A percentile compares a stretch with the other conserved stretches of the same genome.
These are phyloP conservation scores for Avicennia marina DNA, from an alignment of 257 asterid species.

Conservation along the genomic window DNA sequence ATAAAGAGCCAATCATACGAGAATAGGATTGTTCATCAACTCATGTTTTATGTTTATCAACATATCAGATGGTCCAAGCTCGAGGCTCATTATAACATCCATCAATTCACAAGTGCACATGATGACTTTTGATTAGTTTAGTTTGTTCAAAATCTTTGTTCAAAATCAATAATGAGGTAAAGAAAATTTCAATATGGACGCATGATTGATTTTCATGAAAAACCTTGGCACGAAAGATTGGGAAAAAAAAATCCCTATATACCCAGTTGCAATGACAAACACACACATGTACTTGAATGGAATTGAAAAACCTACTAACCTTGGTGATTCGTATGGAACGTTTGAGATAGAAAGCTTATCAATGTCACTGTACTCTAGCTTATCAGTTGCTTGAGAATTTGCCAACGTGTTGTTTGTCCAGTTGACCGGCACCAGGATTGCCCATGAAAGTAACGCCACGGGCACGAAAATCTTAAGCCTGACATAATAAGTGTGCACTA, in stretches of 20 bases:
- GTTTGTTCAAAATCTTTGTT: no score
- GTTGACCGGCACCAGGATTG: constrained; percentile 86
- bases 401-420: constrained; percentile 81
- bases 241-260: no score
- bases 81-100: no score
- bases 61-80: no score
- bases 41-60: no score
- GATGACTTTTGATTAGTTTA: no score
- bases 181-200: no score
- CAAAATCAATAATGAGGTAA: no score
- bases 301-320: constrained; percentile 33
- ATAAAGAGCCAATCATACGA: background rate
- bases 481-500: constrained; percentile 24
- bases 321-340: constrained; percentile 63
- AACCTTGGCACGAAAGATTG: no score
- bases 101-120: no score
- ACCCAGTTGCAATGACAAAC: no score
- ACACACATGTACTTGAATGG: background rate
- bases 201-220: no score
- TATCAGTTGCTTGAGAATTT: constrained; percentile 36
- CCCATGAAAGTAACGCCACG: constrained; percentile 66
- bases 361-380: constrained; percentile 52
- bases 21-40: constrained; percentile 1
- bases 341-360: constrained; percentile 94
- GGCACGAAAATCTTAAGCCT: constrained; percentile 95